Conservation (phyloP, 129 eudicot species). For the Artemisia tridentata region DNA sequence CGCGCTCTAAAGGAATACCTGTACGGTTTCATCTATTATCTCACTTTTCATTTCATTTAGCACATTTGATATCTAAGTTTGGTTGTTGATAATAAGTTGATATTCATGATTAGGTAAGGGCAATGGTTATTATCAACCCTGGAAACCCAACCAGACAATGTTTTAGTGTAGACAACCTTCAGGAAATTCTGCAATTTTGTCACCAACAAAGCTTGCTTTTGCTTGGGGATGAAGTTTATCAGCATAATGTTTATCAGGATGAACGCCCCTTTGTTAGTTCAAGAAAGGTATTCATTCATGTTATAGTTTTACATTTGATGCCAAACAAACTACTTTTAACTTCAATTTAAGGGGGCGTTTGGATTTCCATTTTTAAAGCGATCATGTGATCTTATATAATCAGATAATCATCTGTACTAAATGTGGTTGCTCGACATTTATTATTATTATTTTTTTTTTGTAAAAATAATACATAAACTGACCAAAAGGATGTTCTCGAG, state of each 20-base stretch:
- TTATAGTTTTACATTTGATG: not conserved
- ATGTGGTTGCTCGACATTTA: too few species aligned
- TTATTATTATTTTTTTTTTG: too few species aligned
- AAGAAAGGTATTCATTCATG: conserved; percentile 56
- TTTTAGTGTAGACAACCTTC: conserved; percentile 74
- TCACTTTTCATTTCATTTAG: conserved; percentile 5
- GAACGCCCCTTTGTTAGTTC: conserved; percentile 95
- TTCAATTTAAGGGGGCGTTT: too few species aligned
- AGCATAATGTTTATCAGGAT: conserved; percentile 95
- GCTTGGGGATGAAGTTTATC: conserved; percentile 98
- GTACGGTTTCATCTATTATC: conserved; percentile 42
- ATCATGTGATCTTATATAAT: too few species aligned
- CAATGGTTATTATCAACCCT: conserved; percentile 99
- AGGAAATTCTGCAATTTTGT: conserved; percentile 67
- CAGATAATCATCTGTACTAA: too few species aligned
- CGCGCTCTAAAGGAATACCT: conserved; percentile 76
- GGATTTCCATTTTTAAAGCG: too few species aligned
- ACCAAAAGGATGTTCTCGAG: too few species aligned
- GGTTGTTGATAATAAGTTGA: conserved; percentile 13
- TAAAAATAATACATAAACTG: too few species aligned
- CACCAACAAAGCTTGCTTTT: conserved; percentile 72
- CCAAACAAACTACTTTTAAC: too few species aligned
- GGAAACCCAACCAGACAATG: conserved; percentile 99
- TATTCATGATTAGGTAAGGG: conserved; percentile 57
- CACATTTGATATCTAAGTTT: not conserved